Base-by-base conservation (phyloP, 768 basidiomycete genomes). In the Hydnum rufescens region DNA sequence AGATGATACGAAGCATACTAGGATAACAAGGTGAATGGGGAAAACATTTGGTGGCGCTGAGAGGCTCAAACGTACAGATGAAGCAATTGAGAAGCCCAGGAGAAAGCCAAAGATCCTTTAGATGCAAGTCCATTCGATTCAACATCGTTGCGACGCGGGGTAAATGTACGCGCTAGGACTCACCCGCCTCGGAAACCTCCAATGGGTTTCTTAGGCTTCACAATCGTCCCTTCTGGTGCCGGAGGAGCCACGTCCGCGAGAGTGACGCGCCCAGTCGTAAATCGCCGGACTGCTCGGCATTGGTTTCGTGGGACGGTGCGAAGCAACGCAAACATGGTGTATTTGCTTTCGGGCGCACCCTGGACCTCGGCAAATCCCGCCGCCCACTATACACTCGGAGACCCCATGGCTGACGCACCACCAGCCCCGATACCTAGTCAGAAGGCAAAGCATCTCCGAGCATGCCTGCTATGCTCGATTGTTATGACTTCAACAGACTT, bases 391-490 rank as follows among this genome's bases (percentile, higher is more conserved):
- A n/a, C n/a, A n/a, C n/a, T n/a, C n/a, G n/a, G n/a, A n/a, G n/a
- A n/a, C n/a, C n/a, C n/a, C n/a, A 39, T 47, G 44, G 25, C 25
- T 8, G 44, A 47, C 44, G 13, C 44, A 13, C n/a, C n/a, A n/a
- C n/a, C n/a, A n/a, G 70, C 69, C 23, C n/a, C 67, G 1, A 74
- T 82, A 57, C 83, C 77, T 16, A 60, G 67, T 0, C 71, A 76
- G 51, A 78, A 72, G 59, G 77, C 78, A 54, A 84, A 79, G 61
- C 73, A 77, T 53, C 75, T 92, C 5, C 75, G 93, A 52, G 92
- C 93, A 19, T 99, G 93, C 62, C 72, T 96, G 1, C 73, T 96
- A 36, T 99, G 95, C 65, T 95, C 90, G 0, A 75, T 95, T 56
- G 76, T 97, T 19, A 88, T 88, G 60, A 70, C 78, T 0, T 77